Conservation (phyloP, 352 stramenopile species). For the Saprolegnia diclina region DNA sequence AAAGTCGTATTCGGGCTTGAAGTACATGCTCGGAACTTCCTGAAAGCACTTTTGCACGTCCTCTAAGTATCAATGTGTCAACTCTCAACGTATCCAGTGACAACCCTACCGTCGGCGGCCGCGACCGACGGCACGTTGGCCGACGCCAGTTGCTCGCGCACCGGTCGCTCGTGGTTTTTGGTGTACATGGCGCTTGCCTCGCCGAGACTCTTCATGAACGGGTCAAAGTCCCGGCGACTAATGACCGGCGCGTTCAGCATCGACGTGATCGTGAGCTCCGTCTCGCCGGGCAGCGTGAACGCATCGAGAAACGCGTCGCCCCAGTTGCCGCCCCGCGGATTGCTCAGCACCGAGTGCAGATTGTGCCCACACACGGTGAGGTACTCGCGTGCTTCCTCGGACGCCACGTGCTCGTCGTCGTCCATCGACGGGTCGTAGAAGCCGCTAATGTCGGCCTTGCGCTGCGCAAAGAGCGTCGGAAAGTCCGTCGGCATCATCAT, state of each 20-base stretch:
- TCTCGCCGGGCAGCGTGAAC: slow-evolving; percentile 55
- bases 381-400: slow-evolving; percentile 62
- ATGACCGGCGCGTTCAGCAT: slow-evolving; percentile 61
- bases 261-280: slow-evolving; percentile 49
- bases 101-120: slow-evolving; percentile 54
- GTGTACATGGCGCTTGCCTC: slow-evolving; percentile 59
- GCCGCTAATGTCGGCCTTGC: slow-evolving; percentile 22
- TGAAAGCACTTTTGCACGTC: slow-evolving; percentile 75
- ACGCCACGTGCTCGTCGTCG: slow-evolving; percentile 32
- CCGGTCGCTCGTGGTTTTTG: slow-evolving; percentile 66
- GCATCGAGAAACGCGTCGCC: slow-evolving; percentile 59
- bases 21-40: slow-evolving; percentile 73
- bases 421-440: slow-evolving; percentile 22
- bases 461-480: slow-evolving; percentile 24
- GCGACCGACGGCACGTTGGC: slow-evolving; percentile 74
- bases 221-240: slow-evolving; percentile 62
- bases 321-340: slow-evolving; percentile 72
- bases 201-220: slow-evolving; percentile 67
- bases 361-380: slow-evolving; percentile 71
- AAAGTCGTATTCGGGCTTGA: slow-evolving; percentile 68
- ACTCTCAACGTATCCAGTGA: neutral
- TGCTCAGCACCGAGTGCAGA: slow-evolving; percentile 78
- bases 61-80: slow-evolving; percentile 37
- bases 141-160: slow-evolving; percentile 78
- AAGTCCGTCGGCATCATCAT: slow-evolving; percentile 26